Evolutionary conservation across 1,284 basidiomycete genomes (phyloP).

Genomic region (Flammula alnicola): DNA sequence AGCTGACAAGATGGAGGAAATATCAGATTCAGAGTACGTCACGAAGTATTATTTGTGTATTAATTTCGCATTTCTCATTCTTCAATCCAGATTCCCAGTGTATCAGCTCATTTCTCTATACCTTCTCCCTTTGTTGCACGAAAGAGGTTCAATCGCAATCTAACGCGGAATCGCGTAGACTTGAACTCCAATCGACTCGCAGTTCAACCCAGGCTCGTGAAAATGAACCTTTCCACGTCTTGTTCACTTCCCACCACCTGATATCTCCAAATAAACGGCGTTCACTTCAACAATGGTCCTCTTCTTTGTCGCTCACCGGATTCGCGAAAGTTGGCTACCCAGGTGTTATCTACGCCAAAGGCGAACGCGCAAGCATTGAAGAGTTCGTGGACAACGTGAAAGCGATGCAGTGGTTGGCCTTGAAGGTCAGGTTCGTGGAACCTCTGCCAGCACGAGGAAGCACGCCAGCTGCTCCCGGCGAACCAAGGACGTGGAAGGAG

Average conservation of each 20-base stretch:
- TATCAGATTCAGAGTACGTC: conserved; percentile 49
- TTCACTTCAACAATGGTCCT: conserved; percentile 62
- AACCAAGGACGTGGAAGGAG: conserved; percentile 50
- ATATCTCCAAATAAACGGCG: conserved; percentile 72
- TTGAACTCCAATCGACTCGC: background rate
- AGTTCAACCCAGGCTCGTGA: background rate
- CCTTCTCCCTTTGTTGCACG: conserved; percentile 61
- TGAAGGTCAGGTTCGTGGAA: conserved; percentile 67
- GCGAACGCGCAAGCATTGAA: conserved; percentile 53
- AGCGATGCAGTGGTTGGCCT: conserved; percentile 79
- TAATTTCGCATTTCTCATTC: background rate
- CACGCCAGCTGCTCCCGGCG: background rate
- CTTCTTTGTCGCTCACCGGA: conserved; percentile 58
- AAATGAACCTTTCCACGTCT: conserved; percentile 52
- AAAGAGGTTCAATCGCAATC: conserved; percentile 34
- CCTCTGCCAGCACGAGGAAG: conserved; percentile 26
- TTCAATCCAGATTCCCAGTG: conserved; percentile 54
- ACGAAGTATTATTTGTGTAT: conserved; percentile 1
- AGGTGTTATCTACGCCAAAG: conserved; percentile 73
- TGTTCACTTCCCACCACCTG: conserved; percentile 77
- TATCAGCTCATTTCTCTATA: conserved; percentile 63
- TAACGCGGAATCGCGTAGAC: background rate
- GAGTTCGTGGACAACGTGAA: conserved; percentile 72
- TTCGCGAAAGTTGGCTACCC: conserved; percentile 80
- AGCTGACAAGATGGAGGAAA: conserved; percentile 43